phyloP scores from a whole-genome alignment of 2,329 filamentous ascomycete genomes.

The Penicillium freii region DNA sequence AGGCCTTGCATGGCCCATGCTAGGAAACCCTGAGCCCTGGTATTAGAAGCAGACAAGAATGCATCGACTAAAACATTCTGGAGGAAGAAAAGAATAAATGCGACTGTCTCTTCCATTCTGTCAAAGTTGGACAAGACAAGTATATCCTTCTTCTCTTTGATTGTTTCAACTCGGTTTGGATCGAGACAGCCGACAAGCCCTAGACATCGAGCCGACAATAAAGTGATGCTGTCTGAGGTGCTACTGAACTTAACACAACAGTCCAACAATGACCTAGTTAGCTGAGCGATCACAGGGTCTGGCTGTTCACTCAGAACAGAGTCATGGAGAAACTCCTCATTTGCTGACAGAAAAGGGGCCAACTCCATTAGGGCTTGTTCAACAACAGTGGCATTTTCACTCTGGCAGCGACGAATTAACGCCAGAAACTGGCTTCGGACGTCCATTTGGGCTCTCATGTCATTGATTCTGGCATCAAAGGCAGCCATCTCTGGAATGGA shows the following conservation, averaged over 20 bases:
- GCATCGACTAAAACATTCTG: constrained; percentile 86
- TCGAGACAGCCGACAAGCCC: constrained; percentile 90
- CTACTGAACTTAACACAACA: constrained; percentile 78
- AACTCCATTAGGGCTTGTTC: constrained; percentile 78
- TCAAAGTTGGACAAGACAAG: constrained; percentile 86
- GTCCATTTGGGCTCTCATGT: constrained; percentile 65
- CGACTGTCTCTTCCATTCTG: constrained; percentile 70
- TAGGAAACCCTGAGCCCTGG: constrained; percentile 82
- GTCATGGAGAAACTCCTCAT: constrained; percentile 77
- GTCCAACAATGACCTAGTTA: constrained; percentile 79
- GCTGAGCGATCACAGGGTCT: constrained; percentile 66
- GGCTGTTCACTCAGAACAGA: constrained; percentile 81
- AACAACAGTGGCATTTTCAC: constrained; percentile 85
- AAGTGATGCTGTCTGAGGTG: constrained; percentile 63
- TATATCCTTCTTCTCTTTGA: constrained; percentile 76
- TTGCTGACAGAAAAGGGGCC: constrained; percentile 64
- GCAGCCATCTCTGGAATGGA: constrained; percentile 67
- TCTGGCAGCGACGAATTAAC: constrained; percentile 70
- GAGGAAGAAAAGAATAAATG: constrained; percentile 82
- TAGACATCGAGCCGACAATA: constrained; percentile 75
- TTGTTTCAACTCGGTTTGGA: constrained; percentile 79
- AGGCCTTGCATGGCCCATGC: constrained; percentile 94
- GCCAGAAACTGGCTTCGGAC: constrained; percentile 65
- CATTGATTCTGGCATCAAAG: constrained; percentile 64
- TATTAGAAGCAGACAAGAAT: constrained; percentile 86